Percentiles rank a stretch among this genome's conserved stretches.
Evolutionary conservation across 2,329 filamentous ascomycete genomes (phyloP).

Genomic region (Ceratocystis variospora): DNA sequence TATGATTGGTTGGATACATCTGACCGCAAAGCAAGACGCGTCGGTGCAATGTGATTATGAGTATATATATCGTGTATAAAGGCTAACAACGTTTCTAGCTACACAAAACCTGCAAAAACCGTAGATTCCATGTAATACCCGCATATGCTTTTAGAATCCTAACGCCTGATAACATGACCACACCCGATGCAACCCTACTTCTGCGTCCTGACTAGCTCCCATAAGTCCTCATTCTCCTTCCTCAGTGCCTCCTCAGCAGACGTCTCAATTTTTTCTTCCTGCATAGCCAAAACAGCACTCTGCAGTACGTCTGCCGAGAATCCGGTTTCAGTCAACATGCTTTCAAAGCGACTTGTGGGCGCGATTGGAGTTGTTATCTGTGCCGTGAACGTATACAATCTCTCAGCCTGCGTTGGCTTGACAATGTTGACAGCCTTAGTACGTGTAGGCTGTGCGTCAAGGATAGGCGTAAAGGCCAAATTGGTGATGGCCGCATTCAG

Average conservation of each 20-base stretch:
- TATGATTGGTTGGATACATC: neutral
- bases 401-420: constrained; percentile 62
- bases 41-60: neutral
- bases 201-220: constrained; percentile 29
- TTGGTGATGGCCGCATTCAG: constrained; percentile 76
- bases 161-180: neutral
- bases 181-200: constrained; percentile 24
- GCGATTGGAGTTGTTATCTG: constrained; percentile 38
- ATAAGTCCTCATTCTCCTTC: constrained; percentile 28
- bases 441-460: constrained; percentile 20
- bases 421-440: constrained; percentile 43
- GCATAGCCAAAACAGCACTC: constrained; percentile 31
- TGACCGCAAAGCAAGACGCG: too few species aligned
- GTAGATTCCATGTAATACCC: neutral
- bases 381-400: constrained; percentile 50
- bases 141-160: neutral
- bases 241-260: constrained; percentile 13
- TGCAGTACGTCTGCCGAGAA: constrained; percentile 36
- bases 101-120: neutral
- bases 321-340: constrained; percentile 34
- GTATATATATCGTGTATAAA: constrained; percentile 3
- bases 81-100: neutral
- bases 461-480: constrained; percentile 53
- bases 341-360: constrained; percentile 31
- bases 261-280: constrained; percentile 17